These are phyloP conservation scores for Suillus discolor DNA, from an alignment of 768 basidiomycete genomes.

Conservation along the genomic window DNA sequence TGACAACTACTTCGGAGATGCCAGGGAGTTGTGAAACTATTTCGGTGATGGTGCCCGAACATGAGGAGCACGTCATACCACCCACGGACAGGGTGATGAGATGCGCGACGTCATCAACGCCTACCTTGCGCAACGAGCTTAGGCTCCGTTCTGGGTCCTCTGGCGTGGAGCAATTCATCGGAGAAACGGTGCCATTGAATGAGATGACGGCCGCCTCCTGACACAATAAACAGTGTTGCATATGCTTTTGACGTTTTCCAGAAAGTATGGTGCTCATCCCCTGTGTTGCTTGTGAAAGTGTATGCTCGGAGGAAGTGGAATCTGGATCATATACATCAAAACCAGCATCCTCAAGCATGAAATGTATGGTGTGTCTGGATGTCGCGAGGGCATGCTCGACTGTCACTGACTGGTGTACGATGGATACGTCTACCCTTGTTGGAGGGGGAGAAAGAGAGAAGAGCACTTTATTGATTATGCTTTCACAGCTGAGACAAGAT, in stretches of 20 bases:
- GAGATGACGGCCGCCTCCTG: conserved; percentile 27
- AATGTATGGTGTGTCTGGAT: conserved; percentile 30
- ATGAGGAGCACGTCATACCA: conserved; percentile 81
- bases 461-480: conserved; percentile 46
- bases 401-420: conserved; percentile 46
- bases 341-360: conserved; percentile 46
- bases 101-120: conserved; percentile 24
- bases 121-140: neutral
- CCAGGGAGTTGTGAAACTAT: conserved; percentile 52
- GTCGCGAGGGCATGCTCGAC: conserved; percentile 39
- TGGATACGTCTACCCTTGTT: conserved; percentile 43
- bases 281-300: conserved; percentile 7
- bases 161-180: neutral
- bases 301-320: neutral
- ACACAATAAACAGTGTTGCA: conserved; percentile 45
- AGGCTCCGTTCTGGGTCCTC: neutral
- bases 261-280: conserved; percentile 12
- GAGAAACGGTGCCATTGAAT: conserved; percentile 2
- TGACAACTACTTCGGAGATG: conserved; percentile 55
- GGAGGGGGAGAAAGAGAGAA: conserved; percentile 41
- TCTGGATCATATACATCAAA: conserved; percentile 40
- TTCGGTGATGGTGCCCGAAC: conserved; percentile 56
- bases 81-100: conserved; percentile 56
- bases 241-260: conserved; percentile 32
- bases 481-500: conserved; percentile 43